A percentile compares a stretch with the other conserved stretches of the same genome.
Evolutionary conservation across 2,329 filamentous ascomycete species (phyloP).

Genomic region (Aspergillus jensenii): DNA sequence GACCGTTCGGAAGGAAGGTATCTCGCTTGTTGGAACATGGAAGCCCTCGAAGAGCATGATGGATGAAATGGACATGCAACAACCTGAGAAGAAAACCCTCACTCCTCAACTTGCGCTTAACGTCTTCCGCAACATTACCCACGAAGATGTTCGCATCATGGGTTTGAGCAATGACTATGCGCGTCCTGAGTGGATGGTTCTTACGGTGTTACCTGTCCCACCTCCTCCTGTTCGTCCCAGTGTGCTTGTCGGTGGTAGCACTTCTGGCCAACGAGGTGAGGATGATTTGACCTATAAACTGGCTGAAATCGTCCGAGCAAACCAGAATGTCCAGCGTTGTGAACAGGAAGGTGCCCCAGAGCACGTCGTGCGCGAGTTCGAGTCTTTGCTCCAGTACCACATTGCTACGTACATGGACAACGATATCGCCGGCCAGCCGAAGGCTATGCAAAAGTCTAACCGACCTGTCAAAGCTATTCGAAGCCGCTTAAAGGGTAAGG

Average conservation of each 20-base stretch:
- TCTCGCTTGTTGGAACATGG: conserved; percentile 76
- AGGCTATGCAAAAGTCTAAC: conserved; percentile 94
- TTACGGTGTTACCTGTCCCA: conserved; percentile 91
- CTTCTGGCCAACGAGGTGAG: conserved; percentile 88
- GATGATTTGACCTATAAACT: conserved; percentile 99
- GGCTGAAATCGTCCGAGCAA: conserved; percentile 96
- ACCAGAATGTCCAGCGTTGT: conserved; percentile 88
- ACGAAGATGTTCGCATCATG: conserved; percentile 79
- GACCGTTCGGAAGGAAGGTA: conserved; percentile 79
- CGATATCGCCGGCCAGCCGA: conserved; percentile 92
- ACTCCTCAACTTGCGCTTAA: conserved; percentile 81
- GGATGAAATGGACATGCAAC: conserved; percentile 59
- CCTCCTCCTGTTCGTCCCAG: conserved; percentile 94
- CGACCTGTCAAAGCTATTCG: conserved; percentile 96
- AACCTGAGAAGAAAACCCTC: conserved; percentile 76
- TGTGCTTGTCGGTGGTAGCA: conserved; percentile 94
- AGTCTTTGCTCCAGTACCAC: conserved; percentile 91
- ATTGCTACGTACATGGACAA: conserved; percentile 99
- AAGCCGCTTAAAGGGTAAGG: conserved; percentile 97
- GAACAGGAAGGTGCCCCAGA: conserved; percentile 88
- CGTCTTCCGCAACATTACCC: conserved; percentile 81
- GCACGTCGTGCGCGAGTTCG: conserved; percentile 88
- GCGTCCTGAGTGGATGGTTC: conserved; percentile 96
- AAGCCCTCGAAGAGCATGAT: conserved; percentile 74
- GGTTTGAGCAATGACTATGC: conserved; percentile 94